A percentile compares a stretch with the other conserved stretches of the same genome.
Evolutionary conservation across 306 rosid species (phyloP).

Genomic region (Vachellia collinsii): DNA sequence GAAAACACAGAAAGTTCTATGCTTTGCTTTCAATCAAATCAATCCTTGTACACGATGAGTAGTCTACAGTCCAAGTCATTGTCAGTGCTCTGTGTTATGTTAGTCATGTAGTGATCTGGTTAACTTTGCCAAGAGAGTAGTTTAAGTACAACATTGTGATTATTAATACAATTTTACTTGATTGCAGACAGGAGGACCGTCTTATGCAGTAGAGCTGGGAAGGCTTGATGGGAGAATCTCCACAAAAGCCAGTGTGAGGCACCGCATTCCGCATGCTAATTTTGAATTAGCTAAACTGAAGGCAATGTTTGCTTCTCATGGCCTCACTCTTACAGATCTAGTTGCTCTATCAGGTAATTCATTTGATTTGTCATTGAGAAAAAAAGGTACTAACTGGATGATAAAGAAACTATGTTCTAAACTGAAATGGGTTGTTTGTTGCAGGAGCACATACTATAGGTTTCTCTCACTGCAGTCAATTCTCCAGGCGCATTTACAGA

Average conservation of each 20-base stretch:
- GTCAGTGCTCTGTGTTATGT: not conserved
- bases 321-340: constrained; percentile 65
- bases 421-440: constrained; percentile 12
- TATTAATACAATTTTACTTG: not conserved
- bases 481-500: constrained; percentile 56
- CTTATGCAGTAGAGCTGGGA: constrained; percentile 76
- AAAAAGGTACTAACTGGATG: not conserved
- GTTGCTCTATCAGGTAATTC: constrained; percentile 80
- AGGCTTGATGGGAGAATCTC: constrained; percentile 76
- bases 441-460: constrained; percentile 93
- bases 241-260: constrained; percentile 56
- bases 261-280: constrained; percentile 71
- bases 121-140: not conserved
- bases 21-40: not conserved
- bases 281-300: constrained; percentile 49
- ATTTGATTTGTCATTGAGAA: constrained; percentile 23
- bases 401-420: constrained; percentile 3
- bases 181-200: constrained; percentile 84
- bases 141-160: not conserved
- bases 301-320: constrained; percentile 65
- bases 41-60: not conserved
- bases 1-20: not conserved
- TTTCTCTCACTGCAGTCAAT: constrained; percentile 70
- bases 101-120: not conserved
- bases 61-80: not conserved